Percentiles rank a stretch among this genome's conserved stretches.
These are phyloP conservation scores for Breviolum minutum DNA, from an alignment of 73 alveolate species.

Conservation along the genomic window DNA sequence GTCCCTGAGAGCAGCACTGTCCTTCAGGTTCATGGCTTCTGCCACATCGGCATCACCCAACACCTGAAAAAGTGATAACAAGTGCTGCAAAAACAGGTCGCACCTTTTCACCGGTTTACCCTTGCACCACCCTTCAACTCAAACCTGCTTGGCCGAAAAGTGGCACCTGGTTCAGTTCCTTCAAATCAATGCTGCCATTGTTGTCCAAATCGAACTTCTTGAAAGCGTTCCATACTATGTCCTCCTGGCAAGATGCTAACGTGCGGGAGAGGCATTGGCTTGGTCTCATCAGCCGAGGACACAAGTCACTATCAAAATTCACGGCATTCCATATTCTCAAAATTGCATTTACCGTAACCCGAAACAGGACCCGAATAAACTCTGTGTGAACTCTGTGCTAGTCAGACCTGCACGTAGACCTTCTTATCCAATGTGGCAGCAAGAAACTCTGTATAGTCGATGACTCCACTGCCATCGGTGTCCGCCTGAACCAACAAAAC, in stretches of 20 bases:
- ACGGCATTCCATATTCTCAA: too few relatives aligned
- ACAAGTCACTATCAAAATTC: too few relatives aligned
- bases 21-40: slow-evolving; percentile 90
- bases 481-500: slow-evolving; percentile 80
- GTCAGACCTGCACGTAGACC: slow-evolving; percentile 67
- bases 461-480: slow-evolving; percentile 96
- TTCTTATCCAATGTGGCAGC: slow-evolving; percentile 96
- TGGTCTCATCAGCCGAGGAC: too few relatives aligned
- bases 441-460: slow-evolving; percentile 97
- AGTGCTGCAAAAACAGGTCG: too few relatives aligned
- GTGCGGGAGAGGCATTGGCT: not conserved
- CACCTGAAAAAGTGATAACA: not conserved
- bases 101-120: too few relatives aligned
- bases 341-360: too few relatives aligned
- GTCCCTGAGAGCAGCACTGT: not conserved
- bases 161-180: slow-evolving; percentile 39
- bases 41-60: slow-evolving; percentile 73
- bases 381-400: too few relatives aligned
- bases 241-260: slow-evolving; percentile 35
- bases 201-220: slow-evolving; percentile 77
- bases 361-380: too few relatives aligned
- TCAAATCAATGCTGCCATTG: slow-evolving; percentile 74
- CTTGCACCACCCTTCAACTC: too few relatives aligned
- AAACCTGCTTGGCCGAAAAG: not conserved
- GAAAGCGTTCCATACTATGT: slow-evolving; percentile 78